A percentile compares a stretch with the other conserved stretches of the same genome.
phyloP scores from a whole-genome alignment of 1,139 yeast genomes.

The Arxiozyma telluris region DNA sequence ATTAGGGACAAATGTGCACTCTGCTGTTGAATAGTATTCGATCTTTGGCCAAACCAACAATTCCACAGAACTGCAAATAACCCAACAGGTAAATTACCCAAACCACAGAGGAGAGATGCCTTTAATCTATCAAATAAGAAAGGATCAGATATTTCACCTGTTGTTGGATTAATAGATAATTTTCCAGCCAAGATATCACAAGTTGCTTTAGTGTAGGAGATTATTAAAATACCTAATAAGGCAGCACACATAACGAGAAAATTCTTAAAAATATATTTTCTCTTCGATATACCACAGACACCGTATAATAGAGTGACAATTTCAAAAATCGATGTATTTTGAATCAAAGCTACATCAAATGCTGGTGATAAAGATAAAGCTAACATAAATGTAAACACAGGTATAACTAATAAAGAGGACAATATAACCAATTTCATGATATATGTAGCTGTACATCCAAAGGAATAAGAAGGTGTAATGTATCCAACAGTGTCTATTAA shows the following conservation, averaged over 20 bases:
- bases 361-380: conserved; percentile 21
- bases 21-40: conserved; percentile 9
- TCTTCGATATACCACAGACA: conserved; percentile 17
- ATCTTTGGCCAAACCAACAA: conserved; percentile 12
- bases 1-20: conserved; percentile 18
- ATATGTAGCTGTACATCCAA: conserved; percentile 2
- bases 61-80: conserved; percentile 23
- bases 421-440: conserved; percentile 13
- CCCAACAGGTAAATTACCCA: conserved; percentile 21
- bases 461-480: not conserved
- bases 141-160: conserved; percentile 25
- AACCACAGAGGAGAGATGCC: conserved; percentile 24
- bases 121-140: conserved; percentile 26
- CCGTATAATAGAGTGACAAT: conserved; percentile 20
- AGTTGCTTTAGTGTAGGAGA: conserved; percentile 23
- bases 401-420: conserved; percentile 16
- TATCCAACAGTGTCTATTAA: not conserved
- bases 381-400: conserved; percentile 16
- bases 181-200: conserved; percentile 24
- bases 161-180: conserved; percentile 18
- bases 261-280: conserved; percentile 12
- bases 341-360: conserved; percentile 22
- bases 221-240: conserved; percentile 15
- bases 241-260: conserved; percentile 14
- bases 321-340: conserved; percentile 21